Conservation (phyloP, 2,329 filamentous ascomycete species). For the Drechslera avenae region DNA sequence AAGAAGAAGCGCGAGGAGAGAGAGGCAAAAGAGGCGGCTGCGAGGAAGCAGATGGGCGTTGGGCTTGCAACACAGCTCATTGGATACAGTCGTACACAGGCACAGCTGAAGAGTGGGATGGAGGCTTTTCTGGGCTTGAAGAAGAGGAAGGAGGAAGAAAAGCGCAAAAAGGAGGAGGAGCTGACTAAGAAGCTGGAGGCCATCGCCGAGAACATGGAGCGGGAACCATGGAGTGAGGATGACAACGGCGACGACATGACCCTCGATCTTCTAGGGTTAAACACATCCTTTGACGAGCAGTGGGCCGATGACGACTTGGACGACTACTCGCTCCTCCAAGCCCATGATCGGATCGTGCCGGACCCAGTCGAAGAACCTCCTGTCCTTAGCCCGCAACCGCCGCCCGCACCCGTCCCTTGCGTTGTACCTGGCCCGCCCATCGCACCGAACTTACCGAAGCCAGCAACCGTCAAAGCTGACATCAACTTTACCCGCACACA, state of each 20-base stretch:
- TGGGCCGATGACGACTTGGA: constrained; percentile 42
- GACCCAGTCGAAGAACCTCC: constrained; percentile 27
- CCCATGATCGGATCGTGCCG: constrained; percentile 34
- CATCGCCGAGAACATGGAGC: constrained; percentile 30
- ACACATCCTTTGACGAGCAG: constrained; percentile 15
- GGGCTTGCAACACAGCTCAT: constrained; percentile 47
- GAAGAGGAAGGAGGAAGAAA: constrained; percentile 30
- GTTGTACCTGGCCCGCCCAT: neutral
- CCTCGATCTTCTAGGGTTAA: constrained; percentile 18
- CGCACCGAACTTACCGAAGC: neutral
- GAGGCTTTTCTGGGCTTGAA: constrained; percentile 42
- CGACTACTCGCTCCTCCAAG: constrained; percentile 40
- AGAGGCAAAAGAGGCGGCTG: constrained; percentile 39
- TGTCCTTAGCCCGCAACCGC: neutral
- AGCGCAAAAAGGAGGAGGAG: constrained; percentile 24
- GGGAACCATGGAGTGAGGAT: constrained; percentile 44
- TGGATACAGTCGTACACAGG: constrained; percentile 48
- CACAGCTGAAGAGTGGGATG: constrained; percentile 46
- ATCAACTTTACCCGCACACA: constrained; percentile 34
- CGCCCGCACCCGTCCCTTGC: constrained; percentile 3
- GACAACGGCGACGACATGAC: constrained; percentile 15
- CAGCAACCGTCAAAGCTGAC: constrained; percentile 17
- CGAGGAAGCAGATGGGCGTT: constrained; percentile 37
- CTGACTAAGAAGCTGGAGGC: constrained; percentile 28
- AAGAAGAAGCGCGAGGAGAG: constrained; percentile 41